phyloP scores from a whole-genome alignment of 2,329 filamentous ascomycete species.

The Cladosporium sp. region DNA sequence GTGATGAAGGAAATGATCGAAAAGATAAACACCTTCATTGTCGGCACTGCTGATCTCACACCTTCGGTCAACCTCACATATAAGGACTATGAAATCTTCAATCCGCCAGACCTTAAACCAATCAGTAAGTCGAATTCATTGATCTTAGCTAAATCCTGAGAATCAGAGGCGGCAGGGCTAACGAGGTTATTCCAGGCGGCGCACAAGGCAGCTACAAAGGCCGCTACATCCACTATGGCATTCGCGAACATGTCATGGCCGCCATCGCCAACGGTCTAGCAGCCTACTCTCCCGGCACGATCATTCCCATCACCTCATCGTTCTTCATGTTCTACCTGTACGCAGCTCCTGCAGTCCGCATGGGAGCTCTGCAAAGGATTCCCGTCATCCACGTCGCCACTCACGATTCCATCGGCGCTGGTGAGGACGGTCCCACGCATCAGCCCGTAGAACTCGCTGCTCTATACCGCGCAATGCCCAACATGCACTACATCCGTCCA shows the following conservation, averaged over 20 bases:
- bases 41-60: conserved; percentile 35
- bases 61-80: conserved; percentile 35
- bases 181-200: conserved; percentile 36
- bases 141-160: no score
- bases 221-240: conserved; percentile 53
- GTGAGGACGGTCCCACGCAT: conserved; percentile 36
- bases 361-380: conserved; percentile 34
- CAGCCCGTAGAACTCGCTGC: conserved; percentile 35
- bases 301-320: conserved; percentile 34
- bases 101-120: conserved; percentile 31
- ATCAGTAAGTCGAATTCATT: conserved; percentile 14
- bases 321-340: conserved; percentile 27
- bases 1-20: conserved; percentile 35
- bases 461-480: conserved; percentile 36
- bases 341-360: conserved; percentile 34
- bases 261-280: conserved; percentile 42
- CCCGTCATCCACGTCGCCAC: conserved; percentile 37
- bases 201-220: conserved; percentile 51
- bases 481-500: conserved; percentile 35
- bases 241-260: conserved; percentile 60
- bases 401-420: conserved; percentile 35
- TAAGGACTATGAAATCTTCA: conserved; percentile 48
- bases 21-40: conserved; percentile 31
- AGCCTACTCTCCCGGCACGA: conserved; percentile 33
- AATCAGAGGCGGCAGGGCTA: neutral